A percentile compares a stretch with the other conserved stretches of the same genome.
Conservation (phyloP, 2,329 filamentous ascomycete genomes). For the Blumeriella jaapii region DNA sequence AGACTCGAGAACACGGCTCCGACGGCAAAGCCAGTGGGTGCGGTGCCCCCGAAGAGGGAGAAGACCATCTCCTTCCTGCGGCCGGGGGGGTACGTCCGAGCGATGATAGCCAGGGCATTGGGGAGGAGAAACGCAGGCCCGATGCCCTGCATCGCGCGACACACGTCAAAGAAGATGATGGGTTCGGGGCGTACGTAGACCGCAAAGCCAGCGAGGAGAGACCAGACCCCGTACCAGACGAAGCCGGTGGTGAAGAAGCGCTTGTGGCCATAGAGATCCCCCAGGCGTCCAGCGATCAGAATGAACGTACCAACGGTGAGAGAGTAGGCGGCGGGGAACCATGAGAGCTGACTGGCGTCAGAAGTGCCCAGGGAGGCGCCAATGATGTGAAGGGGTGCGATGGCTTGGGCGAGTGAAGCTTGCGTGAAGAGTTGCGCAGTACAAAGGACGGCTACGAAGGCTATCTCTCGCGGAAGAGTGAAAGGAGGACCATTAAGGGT, state of each 20-base stretch:
- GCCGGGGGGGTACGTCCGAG: constrained; percentile 36
- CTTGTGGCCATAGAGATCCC: constrained; percentile 41
- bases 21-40: constrained; percentile 35
- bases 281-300: constrained; percentile 39
- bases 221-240: constrained; percentile 24
- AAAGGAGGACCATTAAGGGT: constrained; percentile 5
- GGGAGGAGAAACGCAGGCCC: constrained; percentile 41
- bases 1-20: constrained; percentile 32
- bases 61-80: constrained; percentile 32
- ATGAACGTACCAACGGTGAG: constrained; percentile 44
- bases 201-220: constrained; percentile 23
- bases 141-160: constrained; percentile 43
- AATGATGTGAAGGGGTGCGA: constrained; percentile 39
- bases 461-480: constrained; percentile 23
- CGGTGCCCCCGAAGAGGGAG: constrained; percentile 36
- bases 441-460: constrained; percentile 35
- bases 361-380: constrained; percentile 35
- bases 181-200: constrained; percentile 20
- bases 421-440: constrained; percentile 38
- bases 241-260: constrained; percentile 37
- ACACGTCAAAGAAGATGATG: constrained; percentile 33
- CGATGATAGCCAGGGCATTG: constrained; percentile 39
- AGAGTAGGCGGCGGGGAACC: constrained; percentile 47
- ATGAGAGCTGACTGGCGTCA: constrained; percentile 35
- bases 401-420: constrained; percentile 35